These are phyloP conservation scores for Suillus tomentosus DNA, from an alignment of 768 basidiomycete genomes.

Conservation along the genomic window DNA sequence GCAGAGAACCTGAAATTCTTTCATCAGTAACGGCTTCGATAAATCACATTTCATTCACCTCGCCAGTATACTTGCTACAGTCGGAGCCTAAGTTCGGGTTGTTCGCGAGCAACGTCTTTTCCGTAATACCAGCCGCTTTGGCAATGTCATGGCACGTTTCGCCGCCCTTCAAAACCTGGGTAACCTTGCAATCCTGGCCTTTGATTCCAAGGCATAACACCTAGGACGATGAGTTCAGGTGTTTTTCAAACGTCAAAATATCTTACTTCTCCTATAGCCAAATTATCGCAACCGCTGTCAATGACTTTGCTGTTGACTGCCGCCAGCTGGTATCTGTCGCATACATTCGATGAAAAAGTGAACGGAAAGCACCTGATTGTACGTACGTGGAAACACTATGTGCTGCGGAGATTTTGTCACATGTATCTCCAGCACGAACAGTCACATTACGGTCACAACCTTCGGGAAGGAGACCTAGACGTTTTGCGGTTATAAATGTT, in stretches of 20 bases:
- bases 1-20: slow-evolving; percentile 25
- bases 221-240: slow-evolving; percentile 24
- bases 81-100: slow-evolving; percentile 61
- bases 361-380: not conserved
- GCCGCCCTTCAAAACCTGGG: slow-evolving; percentile 47
- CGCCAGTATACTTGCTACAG: slow-evolving; percentile 50
- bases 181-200: slow-evolving; percentile 58
- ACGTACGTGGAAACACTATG: slow-evolving; percentile 51
- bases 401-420: slow-evolving; percentile 53
- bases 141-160: slow-evolving; percentile 54
- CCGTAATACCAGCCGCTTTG: slow-evolving; percentile 40
- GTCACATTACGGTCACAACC: slow-evolving; percentile 55
- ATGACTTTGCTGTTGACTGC: slow-evolving; percentile 50
- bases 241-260: not conserved
- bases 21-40: slow-evolving; percentile 6
- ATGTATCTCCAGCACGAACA: slow-evolving; percentile 54
- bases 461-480: not conserved
- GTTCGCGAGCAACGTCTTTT: slow-evolving; percentile 50
- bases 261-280: slow-evolving; percentile 50
- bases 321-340: slow-evolving; percentile 65
- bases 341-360: not conserved
- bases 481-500: not conserved
- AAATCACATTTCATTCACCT: slow-evolving; percentile 41
- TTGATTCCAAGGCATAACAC: slow-evolving; percentile 56
- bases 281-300: slow-evolving; percentile 56